Evolutionary conservation across 108 stramenopile genomes (phyloP), one percentile per base, ranked within the genome.

Genomic region (Cyclotella kingstonii): DNA sequence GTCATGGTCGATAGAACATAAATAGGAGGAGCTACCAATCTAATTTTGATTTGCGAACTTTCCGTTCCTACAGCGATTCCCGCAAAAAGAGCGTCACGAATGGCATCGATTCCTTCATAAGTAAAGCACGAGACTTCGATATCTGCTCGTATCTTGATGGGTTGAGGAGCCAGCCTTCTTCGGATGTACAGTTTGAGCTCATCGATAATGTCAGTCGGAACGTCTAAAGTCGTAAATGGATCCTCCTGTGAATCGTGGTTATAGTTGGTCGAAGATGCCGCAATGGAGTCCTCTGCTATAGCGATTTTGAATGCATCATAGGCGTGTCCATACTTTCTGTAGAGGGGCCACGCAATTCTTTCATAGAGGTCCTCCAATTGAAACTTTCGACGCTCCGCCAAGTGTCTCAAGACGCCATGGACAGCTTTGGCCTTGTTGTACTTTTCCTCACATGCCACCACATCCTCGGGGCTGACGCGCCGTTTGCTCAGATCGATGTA

Each of bases 401-500:
- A 78, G 68, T 99, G 97, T 15, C 95, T 80, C 41, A 97, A 71
- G 28, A 99, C 96, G 17, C 89, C 90, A 78, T 99, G 97, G 19
- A 99, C 98, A 7, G 95, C 95, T 78, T 98, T 98, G 72, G 97
- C 97, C 76, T 94, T 94, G 83, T 90, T 94, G 81, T 86, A 98
- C 23, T 91, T 84, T 58, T 97, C 97, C 62, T 98, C 98, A 66
- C 96, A 98, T 35, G 97, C 96, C 23, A 89, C 94, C 5, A 97
- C 89, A 60, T 99, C 99, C 74, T 99, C 99, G 0, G 96, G 94
- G 40, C 84, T 82, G 2, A 99, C 99, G 60, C 97, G 94, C 28
- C 98, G 92, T 67, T 99, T 99, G 41, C 84, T 87, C 34, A 99
- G 70, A 84, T 99, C 99, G 64, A 99, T 99, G 81, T 99, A 99